Conservation (phyloP, 768 basidiomycete species). For the Russula compacta region DNA sequence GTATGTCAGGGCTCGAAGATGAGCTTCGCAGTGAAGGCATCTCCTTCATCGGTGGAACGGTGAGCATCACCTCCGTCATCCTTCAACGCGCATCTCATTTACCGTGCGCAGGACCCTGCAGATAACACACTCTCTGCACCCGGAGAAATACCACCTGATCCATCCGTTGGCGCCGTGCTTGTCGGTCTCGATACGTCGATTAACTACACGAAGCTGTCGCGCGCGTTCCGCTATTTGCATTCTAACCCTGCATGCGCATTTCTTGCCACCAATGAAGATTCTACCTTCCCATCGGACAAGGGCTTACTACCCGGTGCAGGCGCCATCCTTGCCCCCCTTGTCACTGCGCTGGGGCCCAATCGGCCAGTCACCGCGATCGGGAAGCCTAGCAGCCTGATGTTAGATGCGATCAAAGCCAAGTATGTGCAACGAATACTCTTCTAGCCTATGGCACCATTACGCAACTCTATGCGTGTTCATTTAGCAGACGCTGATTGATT, state of each 20-base stretch:
- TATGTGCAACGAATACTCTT: constrained; percentile 24
- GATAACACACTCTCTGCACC: constrained; percentile 72
- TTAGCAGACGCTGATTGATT: constrained; percentile 2
- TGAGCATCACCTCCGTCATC: constrained; percentile 30
- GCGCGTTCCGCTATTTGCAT: constrained; percentile 83
- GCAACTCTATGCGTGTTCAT: neutral
- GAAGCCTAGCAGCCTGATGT: constrained; percentile 86
- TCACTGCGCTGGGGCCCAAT: constrained; percentile 47
- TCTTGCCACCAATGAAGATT: constrained; percentile 87
- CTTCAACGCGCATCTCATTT: constrained; percentile 6
- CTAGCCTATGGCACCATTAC: neutral
- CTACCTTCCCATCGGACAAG: constrained; percentile 74
- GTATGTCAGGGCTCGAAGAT: constrained; percentile 85
- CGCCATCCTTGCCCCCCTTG: constrained; percentile 72
- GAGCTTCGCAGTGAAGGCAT: constrained; percentile 88
- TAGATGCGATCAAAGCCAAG: constrained; percentile 85
- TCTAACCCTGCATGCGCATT: constrained; percentile 75
- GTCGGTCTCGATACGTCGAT: constrained; percentile 82
- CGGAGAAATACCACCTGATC: constrained; percentile 64
- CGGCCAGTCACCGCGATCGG: constrained; percentile 72
- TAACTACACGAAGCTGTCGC: constrained; percentile 91
- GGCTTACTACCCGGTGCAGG: constrained; percentile 81
- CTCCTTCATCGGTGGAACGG: constrained; percentile 73
- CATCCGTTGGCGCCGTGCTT: constrained; percentile 82
- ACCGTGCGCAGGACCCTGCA: constrained; percentile 58